These are phyloP conservation scores for Lenzites betulinus DNA, from an alignment of 768 basidiomycete species.

Conservation along the genomic window DNA sequence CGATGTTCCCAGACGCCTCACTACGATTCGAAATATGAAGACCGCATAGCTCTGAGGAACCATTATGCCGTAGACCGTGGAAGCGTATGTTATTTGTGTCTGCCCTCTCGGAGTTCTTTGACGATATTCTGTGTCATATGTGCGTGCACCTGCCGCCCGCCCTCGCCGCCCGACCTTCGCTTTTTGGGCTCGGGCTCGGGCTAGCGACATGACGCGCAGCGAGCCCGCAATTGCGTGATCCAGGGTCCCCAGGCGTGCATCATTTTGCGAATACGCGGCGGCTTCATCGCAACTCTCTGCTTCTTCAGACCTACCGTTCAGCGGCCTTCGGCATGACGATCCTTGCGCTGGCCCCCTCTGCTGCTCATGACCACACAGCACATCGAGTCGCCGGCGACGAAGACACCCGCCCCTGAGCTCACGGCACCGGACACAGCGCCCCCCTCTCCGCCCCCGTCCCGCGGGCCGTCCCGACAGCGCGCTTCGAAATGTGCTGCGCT, in stretches of 20 bases:
- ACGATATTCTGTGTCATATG: not conserved
- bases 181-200: not conserved
- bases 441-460: conserved; percentile 8
- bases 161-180: not conserved
- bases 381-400: not conserved
- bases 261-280: conserved; percentile 14
- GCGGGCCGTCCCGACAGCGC: not conserved
- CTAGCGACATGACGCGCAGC: conserved; percentile 3
- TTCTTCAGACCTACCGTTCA: not conserved
- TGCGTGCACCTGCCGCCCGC: not conserved
- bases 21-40: too few relatives aligned
- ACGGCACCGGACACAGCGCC: not conserved
- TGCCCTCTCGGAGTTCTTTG: too few relatives aligned
- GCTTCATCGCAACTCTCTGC: not conserved
- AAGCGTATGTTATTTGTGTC: too few relatives aligned
- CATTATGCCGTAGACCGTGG: too few relatives aligned
- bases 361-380: not conserved
- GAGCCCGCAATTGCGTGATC: conserved; percentile 12
- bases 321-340: not conserved
- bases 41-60: too few relatives aligned
- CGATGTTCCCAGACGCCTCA: too few relatives aligned
- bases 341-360: not conserved
- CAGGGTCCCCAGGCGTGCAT: conserved; percentile 5
- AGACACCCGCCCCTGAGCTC: not conserved
- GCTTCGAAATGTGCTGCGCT: not conserved